These are phyloP conservation scores for Pythium insidiosum DNA, from an alignment of 352 stramenopile species.

Conservation along the genomic window DNA sequence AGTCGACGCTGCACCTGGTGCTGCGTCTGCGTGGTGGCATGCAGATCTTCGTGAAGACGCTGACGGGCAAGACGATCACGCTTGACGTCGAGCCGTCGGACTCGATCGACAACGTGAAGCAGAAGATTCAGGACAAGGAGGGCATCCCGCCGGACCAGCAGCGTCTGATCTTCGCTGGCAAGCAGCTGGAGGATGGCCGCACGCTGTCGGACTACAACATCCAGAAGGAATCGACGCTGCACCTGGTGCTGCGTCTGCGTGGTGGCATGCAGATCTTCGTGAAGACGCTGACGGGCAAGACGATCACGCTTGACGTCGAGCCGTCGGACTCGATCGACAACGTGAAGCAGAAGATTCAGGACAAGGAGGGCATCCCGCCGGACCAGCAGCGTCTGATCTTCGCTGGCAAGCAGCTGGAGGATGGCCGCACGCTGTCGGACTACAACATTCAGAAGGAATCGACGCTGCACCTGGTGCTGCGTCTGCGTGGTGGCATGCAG, in stretches of 20 bases:
- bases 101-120: constrained; percentile 95
- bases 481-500: constrained; percentile 76
- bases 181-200: too few species aligned
- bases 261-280: constrained; percentile 86
- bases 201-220: not conserved
- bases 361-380: constrained; percentile 91
- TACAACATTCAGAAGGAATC: constrained; percentile 95
- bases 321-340: constrained; percentile 92
- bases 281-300: constrained; percentile 92
- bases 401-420: constrained; percentile 93
- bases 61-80: constrained; percentile 91
- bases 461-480: constrained; percentile 89
- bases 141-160: constrained; percentile 89
- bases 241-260: constrained; percentile 84
- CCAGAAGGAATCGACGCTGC: constrained; percentile 65
- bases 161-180: too few species aligned
- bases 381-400: constrained; percentile 96
- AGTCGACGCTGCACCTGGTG: constrained; percentile 89
- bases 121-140: constrained; percentile 90
- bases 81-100: constrained; percentile 85
- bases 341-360: constrained; percentile 95
- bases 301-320: constrained; percentile 89
- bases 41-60: constrained; percentile 91
- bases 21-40: constrained; percentile 73
- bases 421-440: constrained; percentile 91